Evolutionary conservation across 371 early-diverging fungal species (phyloP).

Genomic region (Mucor circinelloides): DNA sequence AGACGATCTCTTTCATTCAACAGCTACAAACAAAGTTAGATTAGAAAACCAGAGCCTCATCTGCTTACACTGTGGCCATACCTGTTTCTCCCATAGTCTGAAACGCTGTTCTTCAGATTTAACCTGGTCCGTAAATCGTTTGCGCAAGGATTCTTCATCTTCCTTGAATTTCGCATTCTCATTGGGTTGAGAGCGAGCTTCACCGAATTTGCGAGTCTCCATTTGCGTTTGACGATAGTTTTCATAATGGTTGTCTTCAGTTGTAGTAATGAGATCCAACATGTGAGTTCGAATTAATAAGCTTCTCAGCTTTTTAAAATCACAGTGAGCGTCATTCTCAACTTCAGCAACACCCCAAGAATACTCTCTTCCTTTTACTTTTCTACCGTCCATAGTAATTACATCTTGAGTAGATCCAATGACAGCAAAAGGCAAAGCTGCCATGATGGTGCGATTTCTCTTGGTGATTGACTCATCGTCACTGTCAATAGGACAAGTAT

Average conservation of each 20-base stretch:
- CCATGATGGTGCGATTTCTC: conserved; percentile 84
- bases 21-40: conserved; percentile 53
- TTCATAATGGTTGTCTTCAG: conserved; percentile 94
- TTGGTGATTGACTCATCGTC: conserved; percentile 84
- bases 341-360: conserved; percentile 95
- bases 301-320: conserved; percentile 93
- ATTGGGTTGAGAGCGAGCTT: conserved; percentile 66
- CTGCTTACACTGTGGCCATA: conserved; percentile 26
- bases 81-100: conserved; percentile 96
- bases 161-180: conserved; percentile 86
- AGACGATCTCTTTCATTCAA: conserved; percentile 95
- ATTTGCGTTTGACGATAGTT: conserved; percentile 84
- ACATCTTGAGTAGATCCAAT: conserved; percentile 93
- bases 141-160: conserved; percentile 91
- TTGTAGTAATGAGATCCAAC: conserved; percentile 89
- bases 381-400: conserved; percentile 70
- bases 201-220: conserved; percentile 82
- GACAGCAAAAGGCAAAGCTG: conserved; percentile 94
- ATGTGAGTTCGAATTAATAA: conserved; percentile 93
- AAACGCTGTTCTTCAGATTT: conserved; percentile 93
- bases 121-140: conserved; percentile 94
- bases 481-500: conserved; percentile 84
- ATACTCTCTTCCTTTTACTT: conserved; percentile 90
- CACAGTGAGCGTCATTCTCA: conserved; percentile 89
- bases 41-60: not conserved